Evolutionary conservation across 495 filamentous ascomycete genomes (phyloP).

Genomic region (Neurospora sp.): DNA sequence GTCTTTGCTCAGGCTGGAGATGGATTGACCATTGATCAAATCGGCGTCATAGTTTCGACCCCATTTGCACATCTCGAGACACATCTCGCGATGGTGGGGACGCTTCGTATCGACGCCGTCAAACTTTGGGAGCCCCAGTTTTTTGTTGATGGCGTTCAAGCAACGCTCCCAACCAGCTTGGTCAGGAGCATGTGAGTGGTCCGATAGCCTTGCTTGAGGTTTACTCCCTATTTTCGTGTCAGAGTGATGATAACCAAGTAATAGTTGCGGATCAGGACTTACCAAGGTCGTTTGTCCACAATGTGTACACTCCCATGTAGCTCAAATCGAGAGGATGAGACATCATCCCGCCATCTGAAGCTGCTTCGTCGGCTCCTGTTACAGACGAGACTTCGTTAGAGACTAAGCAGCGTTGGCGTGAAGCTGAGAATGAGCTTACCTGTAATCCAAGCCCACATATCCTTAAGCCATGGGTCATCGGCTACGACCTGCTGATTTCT

Average conservation of each 20-base stretch:
- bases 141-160: conserved; percentile 36
- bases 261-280: conserved; percentile 5
- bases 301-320: conserved; percentile 69
- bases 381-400: neutral
- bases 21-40: conserved; percentile 29
- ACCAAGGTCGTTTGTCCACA: conserved; percentile 75
- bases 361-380: conserved; percentile 54
- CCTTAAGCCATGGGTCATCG: conserved; percentile 65
- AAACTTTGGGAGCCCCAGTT: conserved; percentile 28
- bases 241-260: conserved; percentile 2
- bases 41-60: conserved; percentile 50
- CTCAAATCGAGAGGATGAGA: conserved; percentile 66
- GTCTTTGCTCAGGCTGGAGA: conserved; percentile 43
- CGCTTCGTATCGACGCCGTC: conserved; percentile 48
- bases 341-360: conserved; percentile 62
- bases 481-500: conserved; percentile 56
- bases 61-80: conserved; percentile 69
- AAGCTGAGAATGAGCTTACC: conserved; percentile 35
- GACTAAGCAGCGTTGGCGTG: neutral
- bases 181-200: conserved; percentile 30
- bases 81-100: conserved; percentile 66
- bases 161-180: conserved; percentile 38
- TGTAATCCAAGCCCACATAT: conserved; percentile 68
- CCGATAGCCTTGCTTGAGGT: conserved; percentile 29
- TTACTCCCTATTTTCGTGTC: conserved; percentile 20